These are phyloP conservation scores for Lodderomyces jiufengensis DNA, from an alignment of 1,139 yeast genomes.

Conservation along the genomic window DNA sequence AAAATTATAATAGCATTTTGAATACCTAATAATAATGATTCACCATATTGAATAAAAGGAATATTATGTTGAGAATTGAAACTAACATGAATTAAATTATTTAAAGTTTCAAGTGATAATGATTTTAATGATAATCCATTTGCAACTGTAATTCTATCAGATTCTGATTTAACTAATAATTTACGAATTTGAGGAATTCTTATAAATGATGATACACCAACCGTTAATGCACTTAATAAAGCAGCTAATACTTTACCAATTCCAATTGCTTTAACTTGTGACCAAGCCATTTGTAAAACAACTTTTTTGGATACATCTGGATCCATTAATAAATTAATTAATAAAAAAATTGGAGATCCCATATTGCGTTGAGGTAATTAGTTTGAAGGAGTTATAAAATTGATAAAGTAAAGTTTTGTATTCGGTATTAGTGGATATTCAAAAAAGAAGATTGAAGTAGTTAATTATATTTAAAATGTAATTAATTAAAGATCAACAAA, in stretches of 20 bases:
- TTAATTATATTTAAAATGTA: too few species aligned
- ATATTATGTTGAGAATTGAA: slow-evolving; percentile 37
- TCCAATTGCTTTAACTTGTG: slow-evolving; percentile 36
- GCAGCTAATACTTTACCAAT: slow-evolving; percentile 34
- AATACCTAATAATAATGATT: slow-evolving; percentile 37
- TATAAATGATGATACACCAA: slow-evolving; percentile 40
- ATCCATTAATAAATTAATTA: slow-evolving; percentile 35
- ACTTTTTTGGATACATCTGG: slow-evolving; percentile 41
- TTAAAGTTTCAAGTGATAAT: slow-evolving; percentile 36
- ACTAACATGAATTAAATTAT: slow-evolving; percentile 39
- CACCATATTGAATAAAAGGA: slow-evolving; percentile 42
- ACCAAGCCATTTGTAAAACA: slow-evolving; percentile 37
- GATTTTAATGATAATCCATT: slow-evolving; percentile 39
- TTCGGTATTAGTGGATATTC: too few species aligned
- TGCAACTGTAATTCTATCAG: slow-evolving; percentile 31
- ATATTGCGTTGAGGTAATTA: slow-evolving; percentile 6
- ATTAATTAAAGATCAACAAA: too few species aligned
- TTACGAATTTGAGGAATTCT: slow-evolving; percentile 44
- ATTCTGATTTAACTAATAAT: slow-evolving; percentile 24
- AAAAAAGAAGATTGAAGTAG: too few species aligned
- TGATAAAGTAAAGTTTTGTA: too few species aligned
- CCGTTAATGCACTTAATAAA: slow-evolving; percentile 34
- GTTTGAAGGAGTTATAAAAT: not conserved
- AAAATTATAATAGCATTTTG: slow-evolving; percentile 39
- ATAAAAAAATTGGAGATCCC: slow-evolving; percentile 24